phyloP scores from a whole-genome alignment of 371 early-diverging fungal species.

The Enterocytospora artemiae region DNA sequence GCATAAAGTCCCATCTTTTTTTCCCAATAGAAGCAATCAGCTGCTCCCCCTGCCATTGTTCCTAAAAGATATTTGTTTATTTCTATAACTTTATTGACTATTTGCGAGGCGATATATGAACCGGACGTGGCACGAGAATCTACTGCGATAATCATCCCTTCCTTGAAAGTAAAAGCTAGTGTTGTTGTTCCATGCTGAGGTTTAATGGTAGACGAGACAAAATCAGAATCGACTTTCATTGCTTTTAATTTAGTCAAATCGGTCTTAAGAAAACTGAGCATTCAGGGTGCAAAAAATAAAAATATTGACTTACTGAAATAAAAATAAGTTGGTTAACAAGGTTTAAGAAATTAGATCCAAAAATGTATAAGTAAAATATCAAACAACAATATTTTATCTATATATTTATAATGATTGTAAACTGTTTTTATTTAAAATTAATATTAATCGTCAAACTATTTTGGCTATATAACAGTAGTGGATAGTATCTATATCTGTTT shows the following conservation, averaged over 20 bases:
- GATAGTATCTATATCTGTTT: too few species aligned
- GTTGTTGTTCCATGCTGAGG: slow-evolving; percentile 90
- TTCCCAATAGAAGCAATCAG: slow-evolving; percentile 99
- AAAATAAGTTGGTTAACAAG: too few species aligned
- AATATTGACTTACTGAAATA: too few species aligned
- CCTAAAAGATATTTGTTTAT: slow-evolving; percentile 95
- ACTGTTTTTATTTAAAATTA: too few species aligned
- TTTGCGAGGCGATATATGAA: slow-evolving; percentile 87
- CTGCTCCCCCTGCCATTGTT: slow-evolving; percentile 99
- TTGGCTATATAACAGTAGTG: too few species aligned
- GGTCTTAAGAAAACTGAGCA: not conserved
- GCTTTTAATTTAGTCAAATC: not conserved
- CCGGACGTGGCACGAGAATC: slow-evolving; percentile 98
- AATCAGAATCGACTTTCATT: too few species aligned
- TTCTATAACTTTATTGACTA: slow-evolving; percentile 96
- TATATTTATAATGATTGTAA: too few species aligned
- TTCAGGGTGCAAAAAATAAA: too few species aligned
- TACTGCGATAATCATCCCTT: slow-evolving; percentile 91
- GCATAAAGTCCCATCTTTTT: slow-evolving; percentile 85
- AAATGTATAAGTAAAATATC: too few species aligned
- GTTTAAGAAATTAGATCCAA: too few species aligned
- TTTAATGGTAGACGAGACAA: slow-evolving; percentile 19
- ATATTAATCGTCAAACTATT: too few species aligned
- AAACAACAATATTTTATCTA: too few species aligned
- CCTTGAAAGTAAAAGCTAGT: slow-evolving; percentile 86